Base-by-base conservation (phyloP, 2,329 filamentous ascomycete species). In the Aspergillus sp. region DNA sequence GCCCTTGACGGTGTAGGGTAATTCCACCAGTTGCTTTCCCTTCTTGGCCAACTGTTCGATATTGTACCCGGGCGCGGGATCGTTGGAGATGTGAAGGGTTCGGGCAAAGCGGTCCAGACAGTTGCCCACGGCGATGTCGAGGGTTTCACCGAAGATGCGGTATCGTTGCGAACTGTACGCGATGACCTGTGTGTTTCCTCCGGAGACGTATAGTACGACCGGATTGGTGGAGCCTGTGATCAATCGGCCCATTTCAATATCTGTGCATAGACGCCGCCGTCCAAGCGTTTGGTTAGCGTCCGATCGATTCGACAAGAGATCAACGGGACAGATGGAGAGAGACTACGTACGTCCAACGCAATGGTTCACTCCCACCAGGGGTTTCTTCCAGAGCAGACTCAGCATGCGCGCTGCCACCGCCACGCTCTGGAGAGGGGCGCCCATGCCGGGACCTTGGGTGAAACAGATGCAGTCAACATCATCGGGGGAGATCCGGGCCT, bases 71-170 rank as follows among this genome's bases (percentile, higher is more conserved):
- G 94, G 94, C 1, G 94, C 94, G 0, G 94, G 94, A 70, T 99
- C 93, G 71, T 99, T 99, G 69, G 88, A 87, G 67, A 99, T 96
- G 62, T 83, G 82, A 45, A 99, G 80, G 3, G 92, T 95, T 62
- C 94, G 85, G 30, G 94, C 94, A 70, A 99, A 97, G 32, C 94
- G 85, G 73, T 99, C 94, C 44, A 99, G 84, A 70, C 94, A 97
- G 75, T 99, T 99, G 4, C 94, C 94, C 10, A 99, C 93, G 13
- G 94, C 94, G 60, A 97, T 97, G 69, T 99, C 94, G 47, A 99
- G 85, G 1, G 94, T 92, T 76, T 99, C 94, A 56, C 94, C 94
- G 71, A 99, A 99, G 69, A 99, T 99, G 52, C 94, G 88, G 76
- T 99, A 99, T 52, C 93, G 83, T 69, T 92, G 89, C 59, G 93